phyloP scores from a whole-genome alignment of 1,139 yeast species.

The Spathaspora sp. region DNA sequence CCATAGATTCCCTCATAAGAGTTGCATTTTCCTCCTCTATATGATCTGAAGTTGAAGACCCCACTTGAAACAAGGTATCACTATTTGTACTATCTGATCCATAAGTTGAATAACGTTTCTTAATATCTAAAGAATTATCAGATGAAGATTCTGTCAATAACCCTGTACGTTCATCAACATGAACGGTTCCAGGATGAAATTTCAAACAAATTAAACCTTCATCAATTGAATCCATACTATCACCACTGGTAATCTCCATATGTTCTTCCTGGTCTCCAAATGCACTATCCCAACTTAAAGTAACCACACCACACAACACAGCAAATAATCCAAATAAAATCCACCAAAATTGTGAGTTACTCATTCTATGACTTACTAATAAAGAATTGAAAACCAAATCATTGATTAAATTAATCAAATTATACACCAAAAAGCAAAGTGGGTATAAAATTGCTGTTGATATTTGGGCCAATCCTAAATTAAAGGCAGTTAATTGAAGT shows the following conservation, averaged over 20 bases:
- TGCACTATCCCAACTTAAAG: conserved; percentile 47
- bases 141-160: conserved; percentile 7
- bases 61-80: conserved; percentile 2
- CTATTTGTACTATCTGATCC: conserved; percentile 3
- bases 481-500: conserved; percentile 70
- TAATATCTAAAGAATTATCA: conserved; percentile 4
- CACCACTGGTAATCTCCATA: not conserved
- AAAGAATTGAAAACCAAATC: conserved; percentile 57
- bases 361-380: conserved; percentile 27
- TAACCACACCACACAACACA: conserved; percentile 42
- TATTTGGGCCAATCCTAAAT: conserved; percentile 68
- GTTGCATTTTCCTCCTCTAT: not conserved
- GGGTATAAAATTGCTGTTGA: conserved; percentile 84
- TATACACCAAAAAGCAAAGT: conserved; percentile 80
- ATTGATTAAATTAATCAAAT: conserved; percentile 69
- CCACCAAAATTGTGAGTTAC: conserved; percentile 32
- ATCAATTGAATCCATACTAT: conserved; percentile 3
- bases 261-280: conserved; percentile 18
- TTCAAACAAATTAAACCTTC: conserved; percentile 10
- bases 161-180: conserved; percentile 6
- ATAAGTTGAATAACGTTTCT: conserved; percentile 3
- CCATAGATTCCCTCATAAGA: not conserved
- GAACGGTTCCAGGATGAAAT: conserved; percentile 7
- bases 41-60: not conserved
- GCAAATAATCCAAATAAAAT: conserved; percentile 37